Base-by-base conservation (phyloP, 2,329 filamentous ascomycete genomes). In the Hypocreales sp. region DNA sequence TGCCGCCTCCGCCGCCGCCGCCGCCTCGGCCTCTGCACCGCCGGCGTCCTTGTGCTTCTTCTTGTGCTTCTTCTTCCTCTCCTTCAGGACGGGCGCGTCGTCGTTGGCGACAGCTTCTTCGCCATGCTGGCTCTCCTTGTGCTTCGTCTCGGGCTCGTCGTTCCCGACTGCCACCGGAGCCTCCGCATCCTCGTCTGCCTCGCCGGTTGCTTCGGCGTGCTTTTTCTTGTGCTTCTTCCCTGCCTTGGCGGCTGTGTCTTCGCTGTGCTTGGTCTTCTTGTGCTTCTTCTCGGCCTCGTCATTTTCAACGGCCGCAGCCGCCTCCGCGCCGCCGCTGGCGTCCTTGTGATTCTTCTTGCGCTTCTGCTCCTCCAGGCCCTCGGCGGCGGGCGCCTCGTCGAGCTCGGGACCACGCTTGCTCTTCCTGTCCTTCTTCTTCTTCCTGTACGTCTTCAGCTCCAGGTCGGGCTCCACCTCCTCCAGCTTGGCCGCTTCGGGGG, bases 341-440 rank as follows among this genome's bases (percentile, higher is more conserved):
- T 44, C 42, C 32, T 40, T 42, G 33, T 33, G 37, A 35, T 44
- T 48, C 40, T 46, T 48, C 39, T 42, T 41, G 17, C 38, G 35
- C 18, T 29, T 30, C 20, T 31, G 28, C 7, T 28, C 23, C 13
- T 33, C 32, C 11, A 20, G 20, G 2, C 29, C 30, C 7, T 34
- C 28, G 7, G 23, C 22, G 2, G 22, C 30, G 9, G 30, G 29
- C 7, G 12, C 11, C 7, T 30, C 27, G 5, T 24, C 21, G n/a
- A n/a, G n/a, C n/a, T n/a, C n/a, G n/a, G n/a, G n/a, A n/a, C n/a
- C n/a, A n/a, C n/a, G n/a, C 9, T 31, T 26, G 9, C 18, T 41
- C 36, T 45, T 43, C 27, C 34, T 35, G 20, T 47, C 39, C 29
- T 39, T 34, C 28, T 47, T 46, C n/a, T 50, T 42, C 33, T 51